These are phyloP conservation scores for Galeopsis tetrahit DNA, from an alignment of 257 asterid genomes.

Conservation along the genomic window DNA sequence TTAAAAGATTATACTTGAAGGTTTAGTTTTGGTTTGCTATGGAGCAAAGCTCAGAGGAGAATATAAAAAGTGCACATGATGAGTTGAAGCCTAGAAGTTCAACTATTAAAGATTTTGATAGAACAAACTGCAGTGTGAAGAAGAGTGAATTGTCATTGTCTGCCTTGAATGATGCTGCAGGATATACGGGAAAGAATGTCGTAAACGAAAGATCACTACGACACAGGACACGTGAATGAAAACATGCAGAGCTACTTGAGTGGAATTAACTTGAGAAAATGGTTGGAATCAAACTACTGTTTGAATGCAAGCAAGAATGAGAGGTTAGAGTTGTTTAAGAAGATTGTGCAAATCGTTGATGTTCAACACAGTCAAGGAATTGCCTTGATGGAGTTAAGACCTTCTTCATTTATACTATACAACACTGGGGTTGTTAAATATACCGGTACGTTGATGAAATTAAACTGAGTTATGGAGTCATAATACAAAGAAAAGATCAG, in stretches of 20 bases:
- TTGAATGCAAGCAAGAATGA: conserved; percentile 32
- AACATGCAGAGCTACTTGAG: not conserved
- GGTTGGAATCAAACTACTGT: conserved; percentile 35
- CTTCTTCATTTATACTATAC: conserved; percentile 43
- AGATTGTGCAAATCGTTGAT: conserved; percentile 46
- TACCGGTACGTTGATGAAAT: conserved; percentile 37
- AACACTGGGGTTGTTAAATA: conserved; percentile 38
- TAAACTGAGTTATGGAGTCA: not conserved
- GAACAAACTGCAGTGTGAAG: no score
- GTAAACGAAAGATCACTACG: no score
- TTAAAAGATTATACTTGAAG: no score
- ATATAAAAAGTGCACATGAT: no score
- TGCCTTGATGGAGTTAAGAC: conserved; percentile 42
- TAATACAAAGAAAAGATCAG: conserved; percentile 35
- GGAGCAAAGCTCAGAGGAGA: no score
- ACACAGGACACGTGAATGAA: no score
- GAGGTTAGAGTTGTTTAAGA: conserved; percentile 31
- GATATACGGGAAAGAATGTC: no score
- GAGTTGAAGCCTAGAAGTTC: no score
- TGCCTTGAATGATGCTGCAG: no score
- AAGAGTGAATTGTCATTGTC: no score
- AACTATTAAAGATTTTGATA: no score
- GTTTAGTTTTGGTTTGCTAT: no score
- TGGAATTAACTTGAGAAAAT: conserved; percentile 49
- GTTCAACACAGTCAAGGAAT: conserved; percentile 38